A percentile compares a stretch with the other conserved stretches of the same genome.
Conservation (phyloP, 2,329 filamentous ascomycete species). For the Xylaria sp. region DNA sequence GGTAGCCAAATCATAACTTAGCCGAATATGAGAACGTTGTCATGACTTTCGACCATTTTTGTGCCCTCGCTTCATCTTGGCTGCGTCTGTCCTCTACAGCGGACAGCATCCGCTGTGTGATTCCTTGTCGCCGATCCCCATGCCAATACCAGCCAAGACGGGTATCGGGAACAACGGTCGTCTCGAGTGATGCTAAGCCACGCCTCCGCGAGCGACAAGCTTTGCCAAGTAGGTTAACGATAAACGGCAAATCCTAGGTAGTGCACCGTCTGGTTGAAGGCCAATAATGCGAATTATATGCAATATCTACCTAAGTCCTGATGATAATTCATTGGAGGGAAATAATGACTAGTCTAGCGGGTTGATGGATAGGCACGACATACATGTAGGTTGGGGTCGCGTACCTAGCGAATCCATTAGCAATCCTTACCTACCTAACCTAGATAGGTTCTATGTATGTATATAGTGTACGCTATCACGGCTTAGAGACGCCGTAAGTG, state of each 20-base stretch:
- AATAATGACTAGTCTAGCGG: background rate
- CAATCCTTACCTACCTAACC: background rate
- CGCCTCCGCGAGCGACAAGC: slow-evolving; percentile 51
- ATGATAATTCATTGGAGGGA: slow-evolving; percentile 5
- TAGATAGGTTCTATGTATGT: background rate
- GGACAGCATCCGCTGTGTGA: background rate
- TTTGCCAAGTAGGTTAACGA: slow-evolving; percentile 50
- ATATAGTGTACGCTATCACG: background rate
- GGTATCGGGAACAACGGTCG: slow-evolving; percentile 22
- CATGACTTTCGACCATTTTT: background rate
- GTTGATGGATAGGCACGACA: slow-evolving; percentile 5
- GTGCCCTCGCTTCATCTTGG: background rate
- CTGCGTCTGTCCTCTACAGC: background rate
- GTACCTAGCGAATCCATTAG: background rate
- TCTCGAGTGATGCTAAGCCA: slow-evolving; percentile 46
- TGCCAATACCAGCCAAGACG: slow-evolving; percentile 33
- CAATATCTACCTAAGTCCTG: background rate
- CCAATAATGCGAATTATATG: slow-evolving; percentile 1
- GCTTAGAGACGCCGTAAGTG: background rate
- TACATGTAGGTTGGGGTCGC: background rate
- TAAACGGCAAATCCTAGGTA: slow-evolving; percentile 27
- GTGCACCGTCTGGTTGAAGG: slow-evolving; percentile 5
- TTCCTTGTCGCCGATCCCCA: slow-evolving; percentile 19
- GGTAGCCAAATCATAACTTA: background rate
- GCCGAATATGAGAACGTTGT: background rate